Base-by-base conservation (phyloP, 129 eudicot genomes). In the Pulicaria dysenterica region DNA sequence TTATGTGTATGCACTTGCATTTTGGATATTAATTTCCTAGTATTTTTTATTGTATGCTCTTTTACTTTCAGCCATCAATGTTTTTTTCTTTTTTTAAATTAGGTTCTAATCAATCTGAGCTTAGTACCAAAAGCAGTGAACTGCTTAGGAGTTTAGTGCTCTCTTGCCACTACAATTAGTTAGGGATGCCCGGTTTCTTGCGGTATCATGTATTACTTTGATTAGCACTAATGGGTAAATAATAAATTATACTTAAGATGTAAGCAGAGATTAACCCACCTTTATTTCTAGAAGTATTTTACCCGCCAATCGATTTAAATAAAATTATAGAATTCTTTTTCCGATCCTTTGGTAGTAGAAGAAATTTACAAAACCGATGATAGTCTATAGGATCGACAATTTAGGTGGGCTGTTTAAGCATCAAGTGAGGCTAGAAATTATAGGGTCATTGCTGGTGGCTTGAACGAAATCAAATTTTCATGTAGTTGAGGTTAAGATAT, bases 111-210 rank as follows among this genome's bases (percentile, higher is more conserved):
- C n/a, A 14, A 17, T 9, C 38, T 7, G 39, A 57, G 31, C n/a
- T 57, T 57, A 24, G 40, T 34, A 16, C 43, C 64, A 14, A 41
- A 7, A 62, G 24, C 24, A n/a, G 48, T 40, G 19, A 8, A n/a
- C 34, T 61, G 46, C 31, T 61, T 61, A 61, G 47, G 58, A 15
- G n/a, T n/a, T n/a, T n/a, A n/a, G n/a, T n/a, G n/a, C n/a, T n/a
- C n/a, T n/a, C n/a, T n/a, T n/a, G n/a, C n/a, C n/a, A n/a, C n/a
- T n/a, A n/a, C n/a, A n/a, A n/a, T n/a, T n/a, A n/a, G n/a, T n/a
- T n/a, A n/a, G n/a, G n/a, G n/a, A n/a, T n/a, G n/a, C n/a, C n/a
- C n/a, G n/a, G n/a, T n/a, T n/a, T n/a, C n/a, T n/a, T n/a, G n/a
- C n/a, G n/a, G 3, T 53, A 15, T 53, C 5, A 19, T 15, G 6